Evolutionary conservation across 495 filamentous ascomycete species (phyloP).

Genomic region (Staphylotrichum tortipilum): DNA sequence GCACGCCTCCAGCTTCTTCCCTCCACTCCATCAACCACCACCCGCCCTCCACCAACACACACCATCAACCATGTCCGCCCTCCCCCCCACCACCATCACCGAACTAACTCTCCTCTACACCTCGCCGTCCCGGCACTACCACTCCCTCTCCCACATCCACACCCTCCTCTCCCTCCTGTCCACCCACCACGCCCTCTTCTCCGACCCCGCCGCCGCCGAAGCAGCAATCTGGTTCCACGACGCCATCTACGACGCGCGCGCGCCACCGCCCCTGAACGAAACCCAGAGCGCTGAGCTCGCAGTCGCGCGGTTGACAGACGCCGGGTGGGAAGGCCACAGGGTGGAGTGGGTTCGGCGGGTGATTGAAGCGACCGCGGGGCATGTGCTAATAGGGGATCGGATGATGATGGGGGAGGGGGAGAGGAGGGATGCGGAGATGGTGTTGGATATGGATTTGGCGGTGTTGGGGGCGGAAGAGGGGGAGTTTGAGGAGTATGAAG

Average conservation of each 20-base stretch:
- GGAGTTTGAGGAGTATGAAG: conserved; percentile 12
- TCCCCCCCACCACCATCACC: background rate
- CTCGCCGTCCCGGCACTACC: conserved; percentile 5
- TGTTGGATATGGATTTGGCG: conserved; percentile 15
- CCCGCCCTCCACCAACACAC: no score
- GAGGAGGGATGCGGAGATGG: conserved; percentile 3
- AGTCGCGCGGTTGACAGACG: background rate
- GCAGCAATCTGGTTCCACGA: conserved; percentile 20
- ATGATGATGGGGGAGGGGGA: background rate
- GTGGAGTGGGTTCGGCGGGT: conserved; percentile 5
- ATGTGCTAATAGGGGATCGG: background rate
- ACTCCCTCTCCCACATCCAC: conserved; percentile 9
- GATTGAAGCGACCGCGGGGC: conserved; percentile 14
- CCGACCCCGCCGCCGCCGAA: conserved; percentile 14
- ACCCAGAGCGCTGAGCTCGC: conserved; percentile 8
- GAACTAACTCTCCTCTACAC: background rate
- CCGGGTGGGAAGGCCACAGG: background rate
- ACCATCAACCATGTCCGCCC: background rate
- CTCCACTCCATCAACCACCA: background rate
- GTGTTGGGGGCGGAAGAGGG: conserved; percentile 10
- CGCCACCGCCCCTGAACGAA: conserved; percentile 3
- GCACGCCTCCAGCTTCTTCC: background rate
- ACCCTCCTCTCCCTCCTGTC: conserved; percentile 7
- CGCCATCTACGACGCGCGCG: conserved; percentile 12
- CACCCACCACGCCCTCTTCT: background rate